Evolutionary conservation across 805 yeast species (phyloP).

Genomic region (Priceomyces melissophilus): DNA sequence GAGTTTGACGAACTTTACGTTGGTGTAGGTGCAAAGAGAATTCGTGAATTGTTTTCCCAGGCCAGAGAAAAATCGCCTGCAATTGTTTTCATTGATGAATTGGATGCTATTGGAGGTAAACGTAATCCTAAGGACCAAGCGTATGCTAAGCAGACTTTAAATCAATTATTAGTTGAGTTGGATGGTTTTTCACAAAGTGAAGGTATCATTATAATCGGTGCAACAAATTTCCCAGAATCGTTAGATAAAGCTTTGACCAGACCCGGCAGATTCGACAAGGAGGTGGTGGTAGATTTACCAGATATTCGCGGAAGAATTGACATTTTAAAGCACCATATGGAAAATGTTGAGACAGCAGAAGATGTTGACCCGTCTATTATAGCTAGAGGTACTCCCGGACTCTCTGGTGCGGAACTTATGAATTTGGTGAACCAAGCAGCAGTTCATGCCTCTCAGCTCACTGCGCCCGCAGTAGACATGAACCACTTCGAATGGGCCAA

Average conservation of each 20-base stretch:
- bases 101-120: conserved; percentile 98
- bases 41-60: conserved; percentile 87
- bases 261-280: conserved; percentile 97
- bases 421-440: conserved; percentile 98
- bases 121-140: conserved; percentile 98
- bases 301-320: conserved; percentile 97
- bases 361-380: conserved; percentile 84
- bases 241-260: conserved; percentile 95
- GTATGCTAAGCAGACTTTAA: conserved; percentile 94
- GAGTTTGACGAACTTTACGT: conserved; percentile 98
- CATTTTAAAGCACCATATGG: conserved; percentile 86
- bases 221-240: conserved; percentile 96
- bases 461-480: conserved; percentile 89
- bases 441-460: conserved; percentile 88
- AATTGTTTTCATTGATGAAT: conserved; percentile 93
- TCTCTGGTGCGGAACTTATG: conserved; percentile 97
- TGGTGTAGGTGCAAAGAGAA: conserved; percentile 98
- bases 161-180: conserved; percentile 90
- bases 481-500: conserved; percentile 97
- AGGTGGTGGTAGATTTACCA: conserved; percentile 91
- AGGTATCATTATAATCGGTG: conserved; percentile 95
- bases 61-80: conserved; percentile 97
- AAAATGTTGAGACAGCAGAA: conserved; percentile 79
- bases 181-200: conserved; percentile 93
- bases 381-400: conserved; percentile 97